Base-by-base conservation (phyloP, 352 stramenopile genomes). In the Pelagophyceae sp. region DNA sequence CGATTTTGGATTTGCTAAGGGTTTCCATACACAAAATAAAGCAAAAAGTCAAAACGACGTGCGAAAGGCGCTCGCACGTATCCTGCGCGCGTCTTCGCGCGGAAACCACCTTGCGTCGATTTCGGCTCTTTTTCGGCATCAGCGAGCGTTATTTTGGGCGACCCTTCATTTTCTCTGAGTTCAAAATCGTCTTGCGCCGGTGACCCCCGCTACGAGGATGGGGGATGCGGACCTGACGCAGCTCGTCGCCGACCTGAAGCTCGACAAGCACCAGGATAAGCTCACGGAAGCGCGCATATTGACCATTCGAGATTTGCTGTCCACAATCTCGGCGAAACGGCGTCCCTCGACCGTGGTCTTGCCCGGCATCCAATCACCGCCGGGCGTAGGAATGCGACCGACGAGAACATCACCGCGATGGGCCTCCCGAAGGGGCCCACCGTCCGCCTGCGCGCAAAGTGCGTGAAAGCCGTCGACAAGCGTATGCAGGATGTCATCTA, bases 381-480 rank as follows among this genome's bases (percentile, higher is more conserved):
- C n/a, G n/a, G n/a, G n/a, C 45, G 23, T 54, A 71, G 6, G 61
- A 6, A 3, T 6, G 11, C 38, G 3, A 31, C 37, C 61, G 61
- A 71, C 61, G 61, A 37, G 15, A 31, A 31, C 61, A 37, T 71
- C 61, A 33, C 61, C 15, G 31, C 27, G 61, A 27, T 71, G n/a
- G 61, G 3, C n/a, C 33, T 71, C 15, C 61, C 61, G 15, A 71
- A 71, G 61, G 61, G 61, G n/a, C 61, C 61, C n/a, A 71, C 61
- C 29, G 54, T n/a, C 11, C 54, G 54, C 11, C 54, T 54, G 45
- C 45, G 45, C 23, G 45, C 45, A 11, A 54, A 54, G 45, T 54
- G 45, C 45, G n/a, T n/a, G n/a, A n/a, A n/a, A n/a, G n/a, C n/a
- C n/a, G n/a, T n/a, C n/a, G n/a, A n/a, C n/a, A n/a, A n/a, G n/a